phyloP scores from a whole-genome alignment of 1,139 yeast species.

The Arxiozyma slooffiae region DNA sequence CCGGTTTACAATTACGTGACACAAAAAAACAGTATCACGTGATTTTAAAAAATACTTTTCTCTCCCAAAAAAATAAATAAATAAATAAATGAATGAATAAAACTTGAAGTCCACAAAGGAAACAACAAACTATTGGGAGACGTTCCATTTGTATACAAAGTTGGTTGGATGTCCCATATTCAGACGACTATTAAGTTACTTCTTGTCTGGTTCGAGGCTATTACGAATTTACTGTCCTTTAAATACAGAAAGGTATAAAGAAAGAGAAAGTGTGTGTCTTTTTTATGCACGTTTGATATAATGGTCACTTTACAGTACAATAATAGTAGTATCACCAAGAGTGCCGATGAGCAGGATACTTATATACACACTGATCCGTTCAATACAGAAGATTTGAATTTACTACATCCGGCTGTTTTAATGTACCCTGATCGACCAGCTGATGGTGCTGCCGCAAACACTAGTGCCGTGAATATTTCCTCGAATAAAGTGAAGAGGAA shows the following conservation, averaged over 20 bases:
- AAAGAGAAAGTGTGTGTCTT: not conserved
- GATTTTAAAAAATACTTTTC: not conserved
- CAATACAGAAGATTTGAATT: not conserved
- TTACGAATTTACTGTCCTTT: too few species aligned
- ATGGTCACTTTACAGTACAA: not conserved
- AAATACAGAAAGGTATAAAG: too few species aligned
- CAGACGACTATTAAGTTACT: too few species aligned
- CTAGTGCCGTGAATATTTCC: not conserved
- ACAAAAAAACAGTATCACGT: not conserved
- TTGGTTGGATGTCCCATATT: too few species aligned
- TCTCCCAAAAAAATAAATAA: not conserved
- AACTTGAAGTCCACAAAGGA: too few species aligned
- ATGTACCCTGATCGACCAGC: not conserved
- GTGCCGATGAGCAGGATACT: not conserved
- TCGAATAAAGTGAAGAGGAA: slow-evolving; percentile 32
- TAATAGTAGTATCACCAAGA: not conserved
- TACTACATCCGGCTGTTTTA: not conserved
- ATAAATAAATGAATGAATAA: not conserved
- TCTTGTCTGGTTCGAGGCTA: too few species aligned
- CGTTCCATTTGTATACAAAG: too few species aligned
- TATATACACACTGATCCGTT: not conserved
- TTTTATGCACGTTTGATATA: not conserved
- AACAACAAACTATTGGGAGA: too few species aligned
- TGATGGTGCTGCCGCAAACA: not conserved
- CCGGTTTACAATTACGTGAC: too few species aligned